Conservation (phyloP, 2,329 filamentous ascomycete genomes). For the Colletotrichum karsti region DNA sequence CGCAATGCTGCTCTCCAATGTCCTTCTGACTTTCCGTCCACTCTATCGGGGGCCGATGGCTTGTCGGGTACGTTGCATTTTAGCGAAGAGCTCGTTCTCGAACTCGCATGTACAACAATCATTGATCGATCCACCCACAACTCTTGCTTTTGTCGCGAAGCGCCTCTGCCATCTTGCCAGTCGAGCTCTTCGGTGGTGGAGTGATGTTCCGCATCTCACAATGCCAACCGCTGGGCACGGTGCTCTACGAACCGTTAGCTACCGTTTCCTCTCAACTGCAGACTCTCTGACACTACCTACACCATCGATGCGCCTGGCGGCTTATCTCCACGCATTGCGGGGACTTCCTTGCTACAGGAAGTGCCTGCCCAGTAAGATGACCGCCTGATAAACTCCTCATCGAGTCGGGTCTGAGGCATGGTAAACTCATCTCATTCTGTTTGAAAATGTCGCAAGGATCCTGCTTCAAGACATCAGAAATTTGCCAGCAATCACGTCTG, state of each 20-base stretch:
- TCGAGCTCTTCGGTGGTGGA: background rate
- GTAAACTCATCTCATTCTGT: conserved; percentile 18
- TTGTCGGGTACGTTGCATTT: background rate
- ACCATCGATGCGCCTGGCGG: background rate
- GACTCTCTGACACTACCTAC: background rate
- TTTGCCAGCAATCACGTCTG: background rate
- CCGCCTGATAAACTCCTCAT: conserved; percentile 1
- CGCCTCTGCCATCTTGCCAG: background rate
- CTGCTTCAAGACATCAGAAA: background rate
- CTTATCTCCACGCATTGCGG: background rate
- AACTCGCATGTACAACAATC: background rate
- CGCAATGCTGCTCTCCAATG: background rate
- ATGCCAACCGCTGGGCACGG: background rate
- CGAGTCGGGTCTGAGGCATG: conserved; percentile 11
- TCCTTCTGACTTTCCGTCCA: conserved; percentile 7
- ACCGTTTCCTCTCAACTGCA: background rate
- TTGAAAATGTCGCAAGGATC: conserved; percentile 8
- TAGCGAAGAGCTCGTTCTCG: background rate
- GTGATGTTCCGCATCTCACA: background rate
- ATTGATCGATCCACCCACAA: conserved; percentile 1
- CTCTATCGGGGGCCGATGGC: conserved; percentile 1
- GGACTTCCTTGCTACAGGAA: conserved; percentile 1
- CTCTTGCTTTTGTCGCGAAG: background rate
- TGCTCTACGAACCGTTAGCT: background rate
- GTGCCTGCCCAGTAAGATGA: background rate